These are phyloP conservation scores for Lipomyces mesembrius DNA, from an alignment of 805 yeast species.

Conservation along the genomic window DNA sequence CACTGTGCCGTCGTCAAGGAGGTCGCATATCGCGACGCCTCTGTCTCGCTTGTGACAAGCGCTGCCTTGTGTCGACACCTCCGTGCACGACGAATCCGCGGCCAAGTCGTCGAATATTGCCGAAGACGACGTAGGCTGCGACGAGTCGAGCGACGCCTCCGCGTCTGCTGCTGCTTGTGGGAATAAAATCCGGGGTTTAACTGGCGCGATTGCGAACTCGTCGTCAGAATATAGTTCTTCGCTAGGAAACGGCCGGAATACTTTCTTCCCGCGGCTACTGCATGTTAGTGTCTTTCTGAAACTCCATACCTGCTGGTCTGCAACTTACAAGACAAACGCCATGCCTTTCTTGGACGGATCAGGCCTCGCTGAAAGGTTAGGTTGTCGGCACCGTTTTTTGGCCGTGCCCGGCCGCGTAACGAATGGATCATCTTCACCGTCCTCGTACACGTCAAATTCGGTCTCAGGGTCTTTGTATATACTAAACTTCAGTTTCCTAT, in stretches of 20 bases:
- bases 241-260: constrained; percentile 30
- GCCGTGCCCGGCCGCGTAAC: background rate
- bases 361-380: background rate
- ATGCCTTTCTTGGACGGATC: constrained; percentile 30
- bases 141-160: background rate
- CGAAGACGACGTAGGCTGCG: constrained; percentile 6
- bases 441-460: background rate
- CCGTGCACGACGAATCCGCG: background rate
- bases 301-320: background rate
- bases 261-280: constrained; percentile 30
- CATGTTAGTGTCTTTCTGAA: too few species aligned
- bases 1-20: background rate
- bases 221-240: constrained; percentile 20
- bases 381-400: background rate
- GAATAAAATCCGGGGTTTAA: constrained; percentile 29
- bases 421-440: constrained; percentile 4
- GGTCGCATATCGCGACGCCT: background rate
- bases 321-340: constrained; percentile 33
- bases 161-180: background rate
- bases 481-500: background rate
- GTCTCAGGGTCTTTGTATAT: constrained; percentile 10
- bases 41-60: constrained; percentile 4
- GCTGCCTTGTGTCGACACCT: background rate
- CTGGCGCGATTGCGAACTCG: constrained; percentile 30
- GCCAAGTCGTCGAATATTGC: constrained; percentile 1